Evolutionary conservation across 2,329 filamentous ascomycete genomes (phyloP).

Genomic region (Lasiodiplodia gonubiensis): DNA sequence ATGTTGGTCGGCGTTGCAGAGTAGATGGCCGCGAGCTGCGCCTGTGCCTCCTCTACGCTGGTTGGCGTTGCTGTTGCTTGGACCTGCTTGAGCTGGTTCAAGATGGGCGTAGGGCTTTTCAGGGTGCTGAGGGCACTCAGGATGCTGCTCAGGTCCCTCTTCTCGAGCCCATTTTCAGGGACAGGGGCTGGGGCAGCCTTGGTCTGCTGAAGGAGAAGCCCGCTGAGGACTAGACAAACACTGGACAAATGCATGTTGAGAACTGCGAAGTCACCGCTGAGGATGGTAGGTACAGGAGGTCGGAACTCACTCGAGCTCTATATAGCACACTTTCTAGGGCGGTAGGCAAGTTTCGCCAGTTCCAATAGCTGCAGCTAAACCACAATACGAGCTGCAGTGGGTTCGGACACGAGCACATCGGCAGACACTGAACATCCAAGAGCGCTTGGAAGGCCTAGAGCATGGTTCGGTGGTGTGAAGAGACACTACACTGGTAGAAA

Average conservation of each 20-base stretch:
- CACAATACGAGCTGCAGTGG: background rate
- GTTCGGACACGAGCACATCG: background rate
- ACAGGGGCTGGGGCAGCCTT: background rate
- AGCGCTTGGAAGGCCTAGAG: background rate
- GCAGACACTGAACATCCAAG: background rate
- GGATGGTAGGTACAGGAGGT: background rate
- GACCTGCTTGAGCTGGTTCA: constrained; percentile 32
- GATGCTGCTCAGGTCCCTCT: background rate
- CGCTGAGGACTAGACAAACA: background rate
- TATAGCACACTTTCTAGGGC: background rate
- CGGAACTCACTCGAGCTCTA: background rate
- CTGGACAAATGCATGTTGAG: background rate
- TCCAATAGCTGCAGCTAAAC: background rate
- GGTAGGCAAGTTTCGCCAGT: background rate
- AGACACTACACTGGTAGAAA: background rate
- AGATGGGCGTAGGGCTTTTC: constrained; percentile 20
- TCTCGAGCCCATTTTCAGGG: background rate
- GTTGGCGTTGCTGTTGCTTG: constrained; percentile 37
- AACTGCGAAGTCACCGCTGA: background rate
- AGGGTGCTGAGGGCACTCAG: background rate
- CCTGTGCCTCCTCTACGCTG: constrained; percentile 32
- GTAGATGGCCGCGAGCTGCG: constrained; percentile 30
- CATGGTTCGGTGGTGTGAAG: background rate
- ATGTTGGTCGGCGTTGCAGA: constrained; percentile 37
- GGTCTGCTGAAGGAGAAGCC: background rate